Conservation (phyloP, 306 rosid genomes). For the Malus asiatica region DNA sequence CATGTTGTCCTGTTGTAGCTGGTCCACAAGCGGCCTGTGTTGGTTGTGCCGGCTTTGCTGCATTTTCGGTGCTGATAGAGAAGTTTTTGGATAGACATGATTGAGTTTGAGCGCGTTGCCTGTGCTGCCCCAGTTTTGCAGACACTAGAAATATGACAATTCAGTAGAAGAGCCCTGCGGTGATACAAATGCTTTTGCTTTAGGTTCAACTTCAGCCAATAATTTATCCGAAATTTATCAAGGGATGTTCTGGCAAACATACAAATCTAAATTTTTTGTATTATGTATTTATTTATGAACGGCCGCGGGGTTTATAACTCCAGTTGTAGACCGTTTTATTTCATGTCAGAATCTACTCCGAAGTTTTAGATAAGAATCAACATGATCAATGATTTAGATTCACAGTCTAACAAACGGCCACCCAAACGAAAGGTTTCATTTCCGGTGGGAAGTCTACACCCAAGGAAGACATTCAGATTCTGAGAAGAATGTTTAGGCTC, state of each 20-base stretch:
- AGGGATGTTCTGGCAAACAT: neutral
- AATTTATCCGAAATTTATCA: neutral
- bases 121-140: conserved; percentile 16
- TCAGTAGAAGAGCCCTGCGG: conserved; percentile 1
- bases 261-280: neutral
- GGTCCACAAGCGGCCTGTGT: conserved; percentile 90
- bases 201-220: neutral
- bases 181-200: neutral
- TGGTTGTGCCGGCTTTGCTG: conserved; percentile 94
- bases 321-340: too few relatives aligned
- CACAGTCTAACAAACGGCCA: too few relatives aligned
- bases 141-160: neutral
- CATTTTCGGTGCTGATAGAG: conserved; percentile 77
- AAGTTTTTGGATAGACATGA: conserved; percentile 79
- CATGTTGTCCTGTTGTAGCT: conserved; percentile 36
- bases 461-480: too few relatives aligned
- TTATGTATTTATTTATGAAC: neutral
- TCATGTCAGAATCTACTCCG: too few relatives aligned
- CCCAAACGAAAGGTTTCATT: too few relatives aligned
- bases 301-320: too few relatives aligned
- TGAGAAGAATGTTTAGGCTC: neutral
- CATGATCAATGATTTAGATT: too few relatives aligned
- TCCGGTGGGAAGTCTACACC: too few relatives aligned
- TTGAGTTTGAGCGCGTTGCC: conserved; percentile 21
- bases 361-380: too few relatives aligned